Conservation (phyloP, 2,329 filamentous ascomycete genomes). For the Alternaria triticina region DNA sequence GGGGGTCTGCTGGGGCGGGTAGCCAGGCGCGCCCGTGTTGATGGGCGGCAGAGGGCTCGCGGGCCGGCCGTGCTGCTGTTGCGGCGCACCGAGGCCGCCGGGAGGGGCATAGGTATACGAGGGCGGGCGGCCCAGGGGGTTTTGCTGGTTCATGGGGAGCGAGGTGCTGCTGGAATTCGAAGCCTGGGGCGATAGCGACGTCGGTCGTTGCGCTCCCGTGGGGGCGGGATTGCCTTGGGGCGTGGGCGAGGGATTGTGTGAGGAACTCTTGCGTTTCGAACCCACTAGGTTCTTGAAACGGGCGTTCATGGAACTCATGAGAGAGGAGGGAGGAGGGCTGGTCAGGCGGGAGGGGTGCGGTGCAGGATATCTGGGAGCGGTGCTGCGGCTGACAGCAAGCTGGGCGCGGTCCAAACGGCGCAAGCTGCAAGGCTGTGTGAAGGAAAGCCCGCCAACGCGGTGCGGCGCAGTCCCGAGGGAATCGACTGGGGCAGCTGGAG, state of each 20-base stretch:
- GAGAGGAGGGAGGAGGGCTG: conserved; percentile 33
- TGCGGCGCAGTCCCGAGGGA: conserved; percentile 17
- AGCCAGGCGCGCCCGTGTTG: conserved; percentile 58
- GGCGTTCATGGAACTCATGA: conserved; percentile 81
- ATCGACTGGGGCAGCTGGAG: conserved; percentile 2
- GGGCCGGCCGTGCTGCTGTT: conserved; percentile 53
- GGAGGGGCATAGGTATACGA: conserved; percentile 65
- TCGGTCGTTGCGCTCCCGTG: conserved; percentile 47
- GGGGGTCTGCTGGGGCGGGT: conserved; percentile 49
- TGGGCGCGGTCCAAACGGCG: conserved; percentile 24
- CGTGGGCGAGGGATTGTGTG: conserved; percentile 54
- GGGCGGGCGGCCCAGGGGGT: conserved; percentile 65
- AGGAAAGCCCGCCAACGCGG: conserved; percentile 17
- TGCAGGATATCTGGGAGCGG: conserved; percentile 31
- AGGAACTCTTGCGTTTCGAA: conserved; percentile 75
- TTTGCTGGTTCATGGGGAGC: conserved; percentile 62
- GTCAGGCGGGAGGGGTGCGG: conserved; percentile 32
- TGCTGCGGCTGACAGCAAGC: conserved; percentile 39
- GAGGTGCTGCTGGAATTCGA: conserved; percentile 48
- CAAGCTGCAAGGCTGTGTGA: conserved; percentile 25
- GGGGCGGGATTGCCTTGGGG: conserved; percentile 44
- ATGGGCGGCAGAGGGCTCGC: conserved; percentile 63
- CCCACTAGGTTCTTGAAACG: conserved; percentile 81
- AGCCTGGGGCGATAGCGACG: conserved; percentile 48
- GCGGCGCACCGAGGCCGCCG: conserved; percentile 45